Evolutionary conservation across 306 rosid genomes (phyloP).

Genomic region (Fagus crenata): DNA sequence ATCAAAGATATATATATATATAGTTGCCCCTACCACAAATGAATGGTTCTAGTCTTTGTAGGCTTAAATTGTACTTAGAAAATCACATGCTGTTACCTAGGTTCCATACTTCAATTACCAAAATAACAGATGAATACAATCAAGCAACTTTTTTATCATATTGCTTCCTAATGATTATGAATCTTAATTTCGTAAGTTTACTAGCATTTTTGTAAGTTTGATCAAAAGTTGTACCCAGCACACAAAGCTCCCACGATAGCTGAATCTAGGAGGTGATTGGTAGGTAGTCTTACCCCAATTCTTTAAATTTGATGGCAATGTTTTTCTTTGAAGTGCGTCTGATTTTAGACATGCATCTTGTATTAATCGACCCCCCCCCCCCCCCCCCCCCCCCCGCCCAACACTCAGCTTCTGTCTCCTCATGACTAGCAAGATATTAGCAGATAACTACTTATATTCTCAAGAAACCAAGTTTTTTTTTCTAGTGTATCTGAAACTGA

Average conservation of each 20-base stretch:
- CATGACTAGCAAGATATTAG: no score
- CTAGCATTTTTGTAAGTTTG: constrained; percentile 17
- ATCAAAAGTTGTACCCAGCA: no score
- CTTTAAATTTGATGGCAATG: not conserved
- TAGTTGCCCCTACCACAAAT: constrained; percentile 36
- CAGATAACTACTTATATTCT: no score
- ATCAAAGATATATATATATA: constrained; percentile 33
- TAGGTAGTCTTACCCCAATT: no score
- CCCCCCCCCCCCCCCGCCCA: no score
- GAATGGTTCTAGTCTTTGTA: constrained; percentile 27
- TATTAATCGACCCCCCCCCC: no score
- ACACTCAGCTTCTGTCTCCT: no score
- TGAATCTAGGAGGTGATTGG: no score
- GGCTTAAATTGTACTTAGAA: constrained; percentile 29
- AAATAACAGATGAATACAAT: constrained; percentile 25
- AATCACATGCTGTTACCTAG: constrained; percentile 20
- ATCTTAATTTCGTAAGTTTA: not conserved
- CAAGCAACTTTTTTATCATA: constrained; percentile 24
- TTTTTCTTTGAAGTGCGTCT: not conserved
- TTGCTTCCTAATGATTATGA: constrained; percentile 14
- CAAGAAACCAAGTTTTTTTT: no score
- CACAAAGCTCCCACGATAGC: no score
- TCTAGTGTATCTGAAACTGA: no score
- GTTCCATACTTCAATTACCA: constrained; percentile 32
- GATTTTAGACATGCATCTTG: no score